A percentile compares a stretch with the other conserved stretches of the same genome.
Conservation (phyloP, 805 yeast genomes). For the Zygoascus biomembranicola region DNA sequence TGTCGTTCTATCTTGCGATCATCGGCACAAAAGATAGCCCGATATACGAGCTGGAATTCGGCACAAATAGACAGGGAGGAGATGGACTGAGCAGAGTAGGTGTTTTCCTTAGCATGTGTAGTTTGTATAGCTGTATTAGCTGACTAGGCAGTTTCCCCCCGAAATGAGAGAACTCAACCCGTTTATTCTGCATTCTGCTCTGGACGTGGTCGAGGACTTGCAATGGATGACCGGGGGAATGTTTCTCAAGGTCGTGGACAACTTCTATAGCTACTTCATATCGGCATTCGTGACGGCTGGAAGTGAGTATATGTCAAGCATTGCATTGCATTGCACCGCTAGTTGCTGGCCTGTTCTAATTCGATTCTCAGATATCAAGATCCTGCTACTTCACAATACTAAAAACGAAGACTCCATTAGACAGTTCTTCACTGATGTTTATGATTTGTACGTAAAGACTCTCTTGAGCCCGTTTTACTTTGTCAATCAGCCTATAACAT, state of each 20-base stretch:
- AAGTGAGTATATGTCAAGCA: slow-evolving; percentile 27
- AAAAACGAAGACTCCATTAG: slow-evolving; percentile 65
- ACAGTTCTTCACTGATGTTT: slow-evolving; percentile 76
- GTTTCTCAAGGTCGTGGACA: slow-evolving; percentile 72
- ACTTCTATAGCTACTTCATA: slow-evolving; percentile 73
- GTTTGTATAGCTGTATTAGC: not conserved
- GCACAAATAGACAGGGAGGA: slow-evolving; percentile 58
- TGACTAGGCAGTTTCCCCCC: slow-evolving; percentile 41
- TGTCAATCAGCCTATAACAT: slow-evolving; percentile 63
- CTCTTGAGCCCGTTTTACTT: slow-evolving; percentile 80
- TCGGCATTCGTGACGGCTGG: slow-evolving; percentile 86
- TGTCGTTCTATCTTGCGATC: slow-evolving; percentile 84
- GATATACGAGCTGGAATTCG: slow-evolving; percentile 78
- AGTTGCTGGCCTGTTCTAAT: not conserved
- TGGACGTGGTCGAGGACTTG: slow-evolving; percentile 84
- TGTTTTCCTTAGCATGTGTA: not conserved
- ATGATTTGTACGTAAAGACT: slow-evolving; percentile 82
- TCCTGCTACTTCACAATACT: slow-evolving; percentile 60
- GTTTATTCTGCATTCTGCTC: slow-evolving; percentile 77
- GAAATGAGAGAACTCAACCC: slow-evolving; percentile 77
- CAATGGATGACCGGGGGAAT: slow-evolving; percentile 68
- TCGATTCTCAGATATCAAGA: slow-evolving; percentile 43
- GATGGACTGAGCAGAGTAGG: slow-evolving; percentile 47
- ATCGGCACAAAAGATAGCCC: slow-evolving; percentile 84
- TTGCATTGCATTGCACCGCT: not conserved